Base-by-base conservation (phyloP, 345 rosid genomes). In the Rhodomyrtus tomentosa region DNA sequence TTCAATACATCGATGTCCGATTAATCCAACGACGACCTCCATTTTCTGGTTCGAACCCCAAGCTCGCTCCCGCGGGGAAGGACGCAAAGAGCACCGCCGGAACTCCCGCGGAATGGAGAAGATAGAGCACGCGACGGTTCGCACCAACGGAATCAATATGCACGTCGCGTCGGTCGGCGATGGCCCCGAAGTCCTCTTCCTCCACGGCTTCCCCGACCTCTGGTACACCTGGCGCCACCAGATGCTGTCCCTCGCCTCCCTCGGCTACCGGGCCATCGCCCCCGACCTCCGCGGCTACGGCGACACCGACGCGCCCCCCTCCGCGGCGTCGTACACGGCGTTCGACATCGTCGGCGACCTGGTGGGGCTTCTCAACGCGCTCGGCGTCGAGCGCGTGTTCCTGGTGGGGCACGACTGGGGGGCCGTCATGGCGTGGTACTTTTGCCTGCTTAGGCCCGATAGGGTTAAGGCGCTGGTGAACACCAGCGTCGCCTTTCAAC, bases 371-470 rank as follows among this genome's bases (percentile, higher is more conserved):
- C 89, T 89, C 10, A 87, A 89, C 54, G 83, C 87, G 25, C 82
- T 89, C 27, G 86, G 58, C 36, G 76, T 91, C 10, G 93, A 90
- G 14, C 86, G 56, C 82, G 95, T 93, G 81, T 93, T 91, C 81
- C 82, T 94, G 89, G 96, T 92, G 10, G 98, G 96, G 0, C 98
- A 94, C 53, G 96, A 94, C 54, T 94, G 96, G 96, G 96, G 98
- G 45, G 95, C 98, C 2, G 10, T 86, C 2, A 54, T 93, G 1
- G 95, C 98, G 38, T 93, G 98, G 98, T 59, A 88, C 83, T 59
- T 94, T 22, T 91, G 93, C 84, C 55, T 90, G 89, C 88, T 94
- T 3, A 83, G 96, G 55, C 96, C 98, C 72, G 98, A 93, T 73
- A 91, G 93, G 85, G 84, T 94, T 86, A 93, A 90, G 81, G 93